Base-by-base conservation (phyloP, 441 rosid species). In the Adansonia grandidieri region DNA sequence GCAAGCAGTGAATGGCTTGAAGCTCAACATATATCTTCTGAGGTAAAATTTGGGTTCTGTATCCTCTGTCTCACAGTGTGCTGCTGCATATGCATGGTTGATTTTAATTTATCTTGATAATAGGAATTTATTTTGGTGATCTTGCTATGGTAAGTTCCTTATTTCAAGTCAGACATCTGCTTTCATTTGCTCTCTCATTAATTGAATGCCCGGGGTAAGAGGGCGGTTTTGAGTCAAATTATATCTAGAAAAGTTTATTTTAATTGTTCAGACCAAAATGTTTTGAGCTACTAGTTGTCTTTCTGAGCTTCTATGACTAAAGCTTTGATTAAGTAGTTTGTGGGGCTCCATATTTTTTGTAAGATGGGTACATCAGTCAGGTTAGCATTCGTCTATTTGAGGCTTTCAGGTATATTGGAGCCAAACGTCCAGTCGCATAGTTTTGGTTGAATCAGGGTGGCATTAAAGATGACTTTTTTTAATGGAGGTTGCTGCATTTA, bases 11-110 rank as follows among this genome's bases (percentile, higher is more conserved):
- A 86, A 62, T 80, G 74, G 76, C 69, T 79, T 69, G 93, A 88
- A 66, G 67, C 87, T 77, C 88, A 84, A 77, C 94, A 92, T 32
- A 90, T 82, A 80, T 66, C 84, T 75, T 58, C 71, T 0, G 93
- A 92, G 94, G 97, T 92, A 82, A 81, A 80, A 28, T 81, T 24
- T 42, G 17, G 74, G 48, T 76, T 5, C 63, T 58, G 63, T 22
- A 6, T 28, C 74, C 22, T 32, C 14, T 44, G 3, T 50, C 11
- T 9, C 28, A 47, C 28, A 65, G 62, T 45, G 32, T 22, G 40
- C 37, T 57, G 28, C 50, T 73, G 53, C 76, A 56, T 60, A 13
- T 58, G 56, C 10, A 42, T 54, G 57, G 47, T 77, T 53, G 44
- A 37, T 68, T 47, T 70, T 17, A 62, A 66, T 32, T 17, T 69